phyloP scores from a whole-genome alignment of 1,139 yeast genomes.

The Geotrichum phurueaensis region DNA sequence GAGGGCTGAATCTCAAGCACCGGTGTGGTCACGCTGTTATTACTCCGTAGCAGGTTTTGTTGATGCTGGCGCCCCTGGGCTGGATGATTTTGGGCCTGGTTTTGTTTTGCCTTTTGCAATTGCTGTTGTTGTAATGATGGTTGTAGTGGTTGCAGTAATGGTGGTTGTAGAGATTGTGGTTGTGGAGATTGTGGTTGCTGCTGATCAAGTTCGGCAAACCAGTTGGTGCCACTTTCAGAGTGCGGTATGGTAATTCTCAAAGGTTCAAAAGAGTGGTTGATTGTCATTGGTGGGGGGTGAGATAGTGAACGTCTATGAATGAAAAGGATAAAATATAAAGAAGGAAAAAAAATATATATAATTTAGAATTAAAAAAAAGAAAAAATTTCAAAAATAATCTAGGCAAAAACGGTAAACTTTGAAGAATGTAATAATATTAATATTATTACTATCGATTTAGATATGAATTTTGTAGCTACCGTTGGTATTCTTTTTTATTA shows the following conservation, averaged over 20 bases:
- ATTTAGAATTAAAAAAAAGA: background rate
- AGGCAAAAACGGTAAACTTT: no score
- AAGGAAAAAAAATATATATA: background rate
- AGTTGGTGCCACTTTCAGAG: background rate
- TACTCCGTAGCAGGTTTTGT: background rate
- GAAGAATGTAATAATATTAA: no score
- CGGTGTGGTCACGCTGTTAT: background rate
- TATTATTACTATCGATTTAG: no score
- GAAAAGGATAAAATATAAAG: background rate
- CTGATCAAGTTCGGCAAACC: slow-evolving; percentile 1
- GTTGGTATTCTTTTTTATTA: no score
- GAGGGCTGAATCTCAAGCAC: background rate
- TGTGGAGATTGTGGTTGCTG: background rate
- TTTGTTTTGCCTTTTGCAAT: background rate
- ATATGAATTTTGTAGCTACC: no score
- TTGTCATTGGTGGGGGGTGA: background rate
- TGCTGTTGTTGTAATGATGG: background rate
- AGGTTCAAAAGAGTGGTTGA: background rate
- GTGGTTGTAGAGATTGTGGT: background rate
- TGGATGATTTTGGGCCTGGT: background rate
- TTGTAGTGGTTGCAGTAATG: background rate
- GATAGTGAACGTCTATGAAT: background rate
- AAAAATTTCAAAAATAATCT: no score
- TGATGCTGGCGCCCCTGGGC: background rate
- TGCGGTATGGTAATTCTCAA: background rate